phyloP scores from a whole-genome alignment of 1,284 basidiomycete genomes.

The Schizophyllum amplum region DNA sequence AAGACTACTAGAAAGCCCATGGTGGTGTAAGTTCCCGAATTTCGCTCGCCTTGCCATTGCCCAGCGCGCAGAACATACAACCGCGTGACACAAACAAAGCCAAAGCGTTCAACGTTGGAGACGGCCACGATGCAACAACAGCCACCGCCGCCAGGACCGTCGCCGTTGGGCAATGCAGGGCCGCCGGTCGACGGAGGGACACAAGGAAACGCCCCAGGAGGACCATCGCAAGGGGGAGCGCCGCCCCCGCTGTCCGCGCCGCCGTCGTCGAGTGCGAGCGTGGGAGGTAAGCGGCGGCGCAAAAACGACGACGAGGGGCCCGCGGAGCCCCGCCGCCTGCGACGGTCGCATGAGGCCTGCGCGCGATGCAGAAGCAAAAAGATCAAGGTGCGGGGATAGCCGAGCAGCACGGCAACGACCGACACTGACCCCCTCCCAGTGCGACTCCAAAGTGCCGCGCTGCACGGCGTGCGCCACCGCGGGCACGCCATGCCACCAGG shows the following conservation, averaged over 20 bases:
- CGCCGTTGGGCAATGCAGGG: background rate
- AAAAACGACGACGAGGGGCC: slow-evolving; percentile 38
- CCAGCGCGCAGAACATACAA: background rate
- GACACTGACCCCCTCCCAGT: slow-evolving; percentile 43
- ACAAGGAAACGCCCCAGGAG: background rate
- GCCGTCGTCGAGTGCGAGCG: background rate
- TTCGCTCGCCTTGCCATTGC: too few relatives aligned
- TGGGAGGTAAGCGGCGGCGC: background rate
- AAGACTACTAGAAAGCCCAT: too few relatives aligned
- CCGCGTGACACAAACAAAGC: background rate
- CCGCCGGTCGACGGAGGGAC: background rate
- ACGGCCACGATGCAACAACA: background rate
- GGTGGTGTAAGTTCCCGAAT: too few relatives aligned
- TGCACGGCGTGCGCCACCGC: slow-evolving; percentile 77
- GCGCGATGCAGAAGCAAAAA: slow-evolving; percentile 85
- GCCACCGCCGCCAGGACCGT: background rate
- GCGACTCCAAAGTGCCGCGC: slow-evolving; percentile 79
- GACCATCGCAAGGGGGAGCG: background rate
- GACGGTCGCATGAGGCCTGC: slow-evolving; percentile 82
- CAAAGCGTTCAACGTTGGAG: background rate
- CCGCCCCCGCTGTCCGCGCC: background rate
- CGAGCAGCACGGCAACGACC: slow-evolving; percentile 58
- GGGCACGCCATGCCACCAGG: slow-evolving; percentile 70
- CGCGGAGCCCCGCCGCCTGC: slow-evolving; percentile 63
- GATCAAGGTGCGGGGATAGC: slow-evolving; percentile 81